phyloP scores from a whole-genome alignment of 1,139 yeast species.

The Hemisphaericaspora xylofermentans region DNA sequence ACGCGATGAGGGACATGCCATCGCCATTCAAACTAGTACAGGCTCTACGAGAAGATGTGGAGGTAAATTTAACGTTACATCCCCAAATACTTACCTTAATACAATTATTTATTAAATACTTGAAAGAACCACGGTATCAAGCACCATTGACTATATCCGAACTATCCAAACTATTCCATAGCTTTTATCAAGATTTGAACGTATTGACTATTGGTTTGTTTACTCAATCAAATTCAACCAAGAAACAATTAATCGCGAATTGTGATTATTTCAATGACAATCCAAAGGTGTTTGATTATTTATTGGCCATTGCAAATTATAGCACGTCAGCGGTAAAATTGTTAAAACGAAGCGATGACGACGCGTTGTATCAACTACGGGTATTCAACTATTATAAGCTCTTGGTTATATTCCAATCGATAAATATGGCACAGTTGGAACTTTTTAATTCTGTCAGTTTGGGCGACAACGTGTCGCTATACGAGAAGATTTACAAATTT shows the following conservation, averaged over 20 bases:
- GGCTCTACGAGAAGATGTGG: conserved; percentile 15
- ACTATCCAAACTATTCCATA: conserved; percentile 32
- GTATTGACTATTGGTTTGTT: conserved; percentile 33
- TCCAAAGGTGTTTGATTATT: conserved; percentile 38
- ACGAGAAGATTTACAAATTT: conserved; percentile 41
- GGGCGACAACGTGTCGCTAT: conserved; percentile 32
- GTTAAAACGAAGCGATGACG: conserved; percentile 36
- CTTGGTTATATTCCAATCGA: conserved; percentile 30
- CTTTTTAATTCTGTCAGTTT: conserved; percentile 28
- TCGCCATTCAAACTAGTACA: conserved; percentile 10
- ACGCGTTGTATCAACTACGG: conserved; percentile 39
- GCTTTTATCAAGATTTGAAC: conserved; percentile 40
- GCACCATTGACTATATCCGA: conserved; percentile 40
- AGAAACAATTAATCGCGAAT: conserved; percentile 36
- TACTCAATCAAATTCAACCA: conserved; percentile 41
- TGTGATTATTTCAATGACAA: conserved; percentile 29
- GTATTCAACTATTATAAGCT: conserved; percentile 45
- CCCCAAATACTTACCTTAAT: conserved; percentile 13
- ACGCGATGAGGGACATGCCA: neutral
- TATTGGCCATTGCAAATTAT: conserved; percentile 47
- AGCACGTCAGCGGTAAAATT: conserved; percentile 40
- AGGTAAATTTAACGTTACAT: conserved; percentile 10
- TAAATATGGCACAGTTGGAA: conserved; percentile 34
- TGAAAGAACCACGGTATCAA: conserved; percentile 47
- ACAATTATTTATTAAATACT: conserved; percentile 32